Conservation (phyloP, 1,139 yeast species). For the Candida neerlandica region DNA sequence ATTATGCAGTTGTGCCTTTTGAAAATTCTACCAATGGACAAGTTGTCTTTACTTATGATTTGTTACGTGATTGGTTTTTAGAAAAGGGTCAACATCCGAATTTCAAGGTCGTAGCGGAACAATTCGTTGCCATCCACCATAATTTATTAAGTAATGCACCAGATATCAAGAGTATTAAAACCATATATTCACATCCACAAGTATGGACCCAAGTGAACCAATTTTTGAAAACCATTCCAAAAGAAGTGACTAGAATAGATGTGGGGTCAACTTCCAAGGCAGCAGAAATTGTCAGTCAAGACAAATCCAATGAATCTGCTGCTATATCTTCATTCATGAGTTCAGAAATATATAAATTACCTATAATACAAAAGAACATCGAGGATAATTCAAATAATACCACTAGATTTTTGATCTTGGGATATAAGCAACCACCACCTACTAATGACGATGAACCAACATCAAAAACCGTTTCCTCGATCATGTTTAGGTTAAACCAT, state of each 20-base stretch:
- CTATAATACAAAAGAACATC: conserved; percentile 56
- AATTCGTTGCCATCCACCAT: conserved; percentile 82
- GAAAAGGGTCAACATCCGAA: conserved; percentile 17
- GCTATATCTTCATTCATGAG: conserved; percentile 61
- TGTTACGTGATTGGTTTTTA: conserved; percentile 67
- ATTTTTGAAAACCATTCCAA: conserved; percentile 45
- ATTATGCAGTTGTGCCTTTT: conserved; percentile 83
- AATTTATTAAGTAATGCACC: conserved; percentile 59
- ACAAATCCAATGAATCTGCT: conserved; percentile 40
- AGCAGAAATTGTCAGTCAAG: conserved; percentile 60
- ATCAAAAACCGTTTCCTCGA: conserved; percentile 42
- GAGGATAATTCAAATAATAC: conserved; percentile 78
- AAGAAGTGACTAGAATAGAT: conserved; percentile 57
- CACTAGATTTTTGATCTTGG: conserved; percentile 78
- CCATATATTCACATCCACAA: conserved; percentile 90
- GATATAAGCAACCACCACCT: conserved; percentile 24
- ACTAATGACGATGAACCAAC: conserved; percentile 10
- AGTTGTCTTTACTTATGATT: conserved; percentile 82
- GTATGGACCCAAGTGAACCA: conserved; percentile 91
- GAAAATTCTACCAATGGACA: conserved; percentile 96
- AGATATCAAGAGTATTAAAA: conserved; percentile 46
- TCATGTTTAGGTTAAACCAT: conserved; percentile 68
- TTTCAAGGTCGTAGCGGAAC: conserved; percentile 70
- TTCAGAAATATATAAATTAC: conserved; percentile 61
- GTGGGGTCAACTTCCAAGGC: conserved; percentile 83